phyloP scores from a whole-genome alignment of 2,329 filamentous ascomycete genomes.

The Apiospora hydei region DNA sequence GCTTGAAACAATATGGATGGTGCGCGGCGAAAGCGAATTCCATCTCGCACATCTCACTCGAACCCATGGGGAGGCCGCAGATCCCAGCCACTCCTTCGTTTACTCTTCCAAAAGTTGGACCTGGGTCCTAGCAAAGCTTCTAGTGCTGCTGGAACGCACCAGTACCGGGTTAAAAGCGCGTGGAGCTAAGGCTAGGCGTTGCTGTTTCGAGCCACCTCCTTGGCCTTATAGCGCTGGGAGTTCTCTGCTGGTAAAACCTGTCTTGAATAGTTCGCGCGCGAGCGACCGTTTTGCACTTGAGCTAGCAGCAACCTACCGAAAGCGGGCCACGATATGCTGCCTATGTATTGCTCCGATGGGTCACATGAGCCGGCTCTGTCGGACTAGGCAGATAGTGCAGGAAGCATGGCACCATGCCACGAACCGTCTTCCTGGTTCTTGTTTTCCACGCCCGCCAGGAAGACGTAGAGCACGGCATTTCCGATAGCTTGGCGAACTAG shows the following conservation, averaged over 20 bases:
- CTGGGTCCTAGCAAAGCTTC: neutral
- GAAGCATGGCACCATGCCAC: constrained; percentile 7
- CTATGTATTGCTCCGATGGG: neutral
- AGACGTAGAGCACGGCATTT: constrained; percentile 1
- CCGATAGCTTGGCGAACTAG: constrained; percentile 9
- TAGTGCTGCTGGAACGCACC: neutral
- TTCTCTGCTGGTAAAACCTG: neutral
- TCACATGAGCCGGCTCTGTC: neutral
- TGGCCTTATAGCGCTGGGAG: neutral
- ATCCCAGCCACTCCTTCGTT: neutral
- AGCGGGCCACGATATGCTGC: constrained; percentile 1
- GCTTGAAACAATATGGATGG: neutral
- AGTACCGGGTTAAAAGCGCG: neutral
- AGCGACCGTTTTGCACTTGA: constrained; percentile 19
- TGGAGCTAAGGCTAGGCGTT: constrained; percentile 1
- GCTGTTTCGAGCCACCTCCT: constrained; percentile 4
- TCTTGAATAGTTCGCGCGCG: neutral
- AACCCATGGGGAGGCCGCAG: neutral
- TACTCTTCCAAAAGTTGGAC: neutral
- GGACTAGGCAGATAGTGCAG: constrained; percentile 6
- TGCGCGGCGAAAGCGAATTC: neutral
- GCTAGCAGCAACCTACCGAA: neutral
- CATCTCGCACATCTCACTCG: neutral
- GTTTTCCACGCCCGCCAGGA: neutral
- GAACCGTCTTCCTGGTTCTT: constrained; percentile 16